Evolutionary conservation across 495 filamentous ascomycete genomes (phyloP).

Genomic region (Lophiotrema nucula): DNA sequence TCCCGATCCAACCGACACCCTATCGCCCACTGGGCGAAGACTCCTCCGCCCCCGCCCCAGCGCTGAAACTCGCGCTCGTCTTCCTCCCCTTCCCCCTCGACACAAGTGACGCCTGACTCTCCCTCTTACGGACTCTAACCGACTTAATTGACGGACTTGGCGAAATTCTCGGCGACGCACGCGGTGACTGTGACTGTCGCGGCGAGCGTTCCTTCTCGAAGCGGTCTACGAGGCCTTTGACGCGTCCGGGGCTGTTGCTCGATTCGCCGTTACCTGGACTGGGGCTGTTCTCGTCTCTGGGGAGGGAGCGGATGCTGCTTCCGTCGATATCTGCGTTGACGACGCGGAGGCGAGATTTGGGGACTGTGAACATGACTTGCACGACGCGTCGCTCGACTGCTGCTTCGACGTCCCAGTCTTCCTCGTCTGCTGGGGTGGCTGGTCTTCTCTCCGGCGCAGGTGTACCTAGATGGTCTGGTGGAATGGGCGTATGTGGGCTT

Average conservation of each 20-base stretch:
- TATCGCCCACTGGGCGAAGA: no score
- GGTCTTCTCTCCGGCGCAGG: background rate
- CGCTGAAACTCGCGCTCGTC: background rate
- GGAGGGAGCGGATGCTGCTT: slow-evolving; percentile 42
- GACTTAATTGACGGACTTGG: background rate
- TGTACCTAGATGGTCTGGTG: slow-evolving; percentile 3
- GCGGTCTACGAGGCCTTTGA: slow-evolving; percentile 3
- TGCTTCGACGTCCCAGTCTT: slow-evolving; percentile 88
- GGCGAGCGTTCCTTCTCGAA: slow-evolving; percentile 6
- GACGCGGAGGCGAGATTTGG: slow-evolving; percentile 77
- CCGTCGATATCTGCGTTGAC: slow-evolving; percentile 66
- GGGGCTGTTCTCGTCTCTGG: background rate
- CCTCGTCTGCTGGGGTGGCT: slow-evolving; percentile 48
- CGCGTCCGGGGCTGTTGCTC: slow-evolving; percentile 3
- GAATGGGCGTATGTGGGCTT: slow-evolving; percentile 9
- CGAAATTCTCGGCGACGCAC: background rate
- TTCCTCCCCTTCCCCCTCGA: background rate
- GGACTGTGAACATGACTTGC: slow-evolving; percentile 92
- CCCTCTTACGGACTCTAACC: background rate
- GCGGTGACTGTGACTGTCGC: background rate
- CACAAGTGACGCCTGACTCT: background rate
- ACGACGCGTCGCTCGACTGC: slow-evolving; percentile 77
- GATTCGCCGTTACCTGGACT: background rate
- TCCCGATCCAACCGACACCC: no score
- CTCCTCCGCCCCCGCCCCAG: background rate